phyloP scores from a whole-genome alignment of 2,329 filamentous ascomycete species.

The Scedosporium minutisporum region DNA sequence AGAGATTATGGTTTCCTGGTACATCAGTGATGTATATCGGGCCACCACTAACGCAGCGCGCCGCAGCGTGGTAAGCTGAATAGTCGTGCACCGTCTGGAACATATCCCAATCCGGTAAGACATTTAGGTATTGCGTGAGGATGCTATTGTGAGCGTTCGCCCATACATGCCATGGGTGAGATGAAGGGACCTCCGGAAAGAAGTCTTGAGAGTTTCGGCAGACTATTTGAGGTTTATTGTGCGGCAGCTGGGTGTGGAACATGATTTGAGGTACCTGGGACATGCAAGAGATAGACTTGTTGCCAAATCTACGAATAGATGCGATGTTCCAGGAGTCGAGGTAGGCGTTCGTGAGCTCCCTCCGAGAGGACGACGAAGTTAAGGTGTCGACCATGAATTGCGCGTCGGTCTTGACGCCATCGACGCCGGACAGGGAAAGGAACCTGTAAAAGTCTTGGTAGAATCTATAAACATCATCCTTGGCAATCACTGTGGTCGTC shows the following conservation, averaged over 20 bases:
- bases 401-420: conserved; percentile 85
- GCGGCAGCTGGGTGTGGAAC: conserved; percentile 73
- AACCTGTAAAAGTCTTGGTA: conserved; percentile 91
- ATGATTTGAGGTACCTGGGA: conserved; percentile 78
- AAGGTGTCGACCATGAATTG: conserved; percentile 83
- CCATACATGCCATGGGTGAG: conserved; percentile 93
- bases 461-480: conserved; percentile 63
- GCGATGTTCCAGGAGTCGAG: conserved; percentile 80
- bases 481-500: conserved; percentile 62
- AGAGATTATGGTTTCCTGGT: conserved; percentile 69
- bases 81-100: conserved; percentile 58
- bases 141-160: conserved; percentile 84
- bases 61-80: conserved; percentile 79
- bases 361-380: conserved; percentile 57
- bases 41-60: conserved; percentile 79
- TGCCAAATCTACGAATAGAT: conserved; percentile 67
- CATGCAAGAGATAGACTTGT: conserved; percentile 86
- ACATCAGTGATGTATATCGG: conserved; percentile 92
- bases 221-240: conserved; percentile 62
- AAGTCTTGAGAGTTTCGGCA: conserved; percentile 87
- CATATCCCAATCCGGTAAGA: conserved; percentile 75
- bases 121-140: conserved; percentile 74
- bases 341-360: conserved; percentile 62
- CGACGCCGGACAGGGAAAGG: conserved; percentile 61
- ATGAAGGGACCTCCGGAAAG: conserved; percentile 71